A percentile compares a stretch with the other conserved stretches of the same genome.
Conservation (phyloP, 108 stramenopile species). For the Mayamaea pseudoterrestris region DNA sequence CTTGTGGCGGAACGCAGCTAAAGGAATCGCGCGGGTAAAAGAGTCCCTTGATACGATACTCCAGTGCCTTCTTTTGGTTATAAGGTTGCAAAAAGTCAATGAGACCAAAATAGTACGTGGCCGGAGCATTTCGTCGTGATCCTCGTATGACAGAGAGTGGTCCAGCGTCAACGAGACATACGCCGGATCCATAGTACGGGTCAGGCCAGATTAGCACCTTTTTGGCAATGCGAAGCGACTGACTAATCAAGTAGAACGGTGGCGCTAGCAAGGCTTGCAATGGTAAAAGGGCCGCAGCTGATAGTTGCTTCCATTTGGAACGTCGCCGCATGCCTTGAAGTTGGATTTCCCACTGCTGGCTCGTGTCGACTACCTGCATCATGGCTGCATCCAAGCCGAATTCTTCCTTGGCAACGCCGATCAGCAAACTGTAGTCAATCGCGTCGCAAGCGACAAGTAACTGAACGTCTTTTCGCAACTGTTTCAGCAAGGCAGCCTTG, state of each 20-base stretch:
- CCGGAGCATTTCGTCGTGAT: constrained; percentile 31
- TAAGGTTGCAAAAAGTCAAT: constrained; percentile 89
- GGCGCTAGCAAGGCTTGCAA: constrained; percentile 25
- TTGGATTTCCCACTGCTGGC: background rate
- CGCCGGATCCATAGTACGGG: constrained; percentile 63
- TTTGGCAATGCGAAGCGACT: background rate
- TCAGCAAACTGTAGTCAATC: constrained; percentile 82
- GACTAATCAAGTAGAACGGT: constrained; percentile 8
- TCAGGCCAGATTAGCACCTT: constrained; percentile 26
- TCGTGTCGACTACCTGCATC: background rate
- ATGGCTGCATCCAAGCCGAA: background rate
- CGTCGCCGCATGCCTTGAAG: background rate
- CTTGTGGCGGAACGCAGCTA: constrained; percentile 65
- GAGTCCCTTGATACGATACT: constrained; percentile 57
- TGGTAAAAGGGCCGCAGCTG: constrained; percentile 3
- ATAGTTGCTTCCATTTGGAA: no score
- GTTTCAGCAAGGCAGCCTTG: constrained; percentile 56
- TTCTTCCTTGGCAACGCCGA: constrained; percentile 36
- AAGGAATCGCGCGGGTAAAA: constrained; percentile 17
- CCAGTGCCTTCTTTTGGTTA: constrained; percentile 52
- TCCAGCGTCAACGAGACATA: constrained; percentile 66
- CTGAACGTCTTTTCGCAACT: constrained; percentile 71
- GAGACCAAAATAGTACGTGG: constrained; percentile 70
- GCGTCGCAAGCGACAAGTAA: constrained; percentile 55
- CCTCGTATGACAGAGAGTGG: constrained; percentile 43